Conservation (phyloP, 352 stramenopile species). For the Blastocystis sp. region DNA sequence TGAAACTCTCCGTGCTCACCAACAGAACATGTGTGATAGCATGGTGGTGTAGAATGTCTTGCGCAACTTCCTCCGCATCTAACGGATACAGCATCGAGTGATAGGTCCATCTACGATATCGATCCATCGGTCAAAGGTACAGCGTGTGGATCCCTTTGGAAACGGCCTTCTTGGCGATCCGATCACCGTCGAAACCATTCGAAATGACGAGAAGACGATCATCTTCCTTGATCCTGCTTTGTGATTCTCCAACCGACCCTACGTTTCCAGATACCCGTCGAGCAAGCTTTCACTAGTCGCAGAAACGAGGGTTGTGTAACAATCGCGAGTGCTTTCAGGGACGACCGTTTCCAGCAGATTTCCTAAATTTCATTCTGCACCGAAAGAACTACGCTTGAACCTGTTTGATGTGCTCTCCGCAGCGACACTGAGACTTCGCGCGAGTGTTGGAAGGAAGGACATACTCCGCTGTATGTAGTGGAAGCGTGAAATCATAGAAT, state of each 20-base stretch:
- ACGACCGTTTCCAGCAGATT: slow-evolving; percentile 14
- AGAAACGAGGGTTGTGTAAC: slow-evolving; percentile 18
- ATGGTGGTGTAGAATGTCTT: slow-evolving; percentile 19
- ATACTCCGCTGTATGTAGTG: too few species aligned
- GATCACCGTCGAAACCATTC: slow-evolving; percentile 29
- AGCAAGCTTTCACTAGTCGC: slow-evolving; percentile 17
- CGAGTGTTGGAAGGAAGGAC: neutral
- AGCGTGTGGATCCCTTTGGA: slow-evolving; percentile 3
- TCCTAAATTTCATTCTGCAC: neutral
- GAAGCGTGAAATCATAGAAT: too few species aligned
- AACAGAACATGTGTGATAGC: neutral
- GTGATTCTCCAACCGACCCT: neutral
- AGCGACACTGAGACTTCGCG: neutral
- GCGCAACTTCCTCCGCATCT: neutral
- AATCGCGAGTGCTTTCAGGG: neutral
- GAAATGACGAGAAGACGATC: slow-evolving; percentile 30
- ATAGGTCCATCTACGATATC: neutral
- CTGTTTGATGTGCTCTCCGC: too few species aligned
- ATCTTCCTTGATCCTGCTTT: slow-evolving; percentile 20
- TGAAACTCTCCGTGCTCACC: neutral
- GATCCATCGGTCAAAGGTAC: neutral
- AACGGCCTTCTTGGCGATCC: neutral
- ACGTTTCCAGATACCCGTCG: slow-evolving; percentile 45
- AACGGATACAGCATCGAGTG: slow-evolving; percentile 27
- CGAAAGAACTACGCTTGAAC: neutral